These are phyloP conservation scores for Carallia brachiata DNA, from an alignment of 345 rosid species.

Conservation along the genomic window DNA sequence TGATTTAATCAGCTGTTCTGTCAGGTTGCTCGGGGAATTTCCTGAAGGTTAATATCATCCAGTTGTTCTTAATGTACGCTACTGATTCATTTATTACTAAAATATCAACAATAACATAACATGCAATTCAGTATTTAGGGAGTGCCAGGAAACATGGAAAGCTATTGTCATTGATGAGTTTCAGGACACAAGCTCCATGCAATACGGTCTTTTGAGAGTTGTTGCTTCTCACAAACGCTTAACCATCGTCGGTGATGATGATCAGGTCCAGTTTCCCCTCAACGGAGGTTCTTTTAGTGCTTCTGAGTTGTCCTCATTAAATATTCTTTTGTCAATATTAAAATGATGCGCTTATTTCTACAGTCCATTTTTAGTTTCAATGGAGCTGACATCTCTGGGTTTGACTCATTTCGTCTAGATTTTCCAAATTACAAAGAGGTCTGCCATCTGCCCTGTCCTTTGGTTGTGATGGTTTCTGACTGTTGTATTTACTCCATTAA, in stretches of 20 bases:
- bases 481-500: too few relatives aligned
- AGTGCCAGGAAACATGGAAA: conserved; percentile 75
- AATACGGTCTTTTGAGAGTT: conserved; percentile 60
- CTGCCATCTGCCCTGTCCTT: conserved; percentile 33
- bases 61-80: neutral
- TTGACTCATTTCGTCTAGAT: conserved; percentile 82
- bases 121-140: conserved; percentile 57
- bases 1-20: conserved; percentile 79
- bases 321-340: neutral
- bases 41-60: conserved; percentile 66
- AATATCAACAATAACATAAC: conserved; percentile 18
- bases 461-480: conserved; percentile 2
- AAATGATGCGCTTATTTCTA: conserved; percentile 21
- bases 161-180: conserved; percentile 89
- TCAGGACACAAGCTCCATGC: conserved; percentile 95
- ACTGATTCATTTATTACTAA: conserved; percentile 15
- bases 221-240: conserved; percentile 74
- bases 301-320: neutral
- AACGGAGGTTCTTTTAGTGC: neutral
- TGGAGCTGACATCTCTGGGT: conserved; percentile 88
- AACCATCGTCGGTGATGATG: conserved; percentile 93
- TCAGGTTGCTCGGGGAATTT: conserved; percentile 64
- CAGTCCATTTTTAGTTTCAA: conserved; percentile 96
- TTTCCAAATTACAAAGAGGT: conserved; percentile 85
- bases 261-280: conserved; percentile 55